phyloP scores from a whole-genome alignment of 345 rosid genomes.

The Heritiera littoralis region DNA sequence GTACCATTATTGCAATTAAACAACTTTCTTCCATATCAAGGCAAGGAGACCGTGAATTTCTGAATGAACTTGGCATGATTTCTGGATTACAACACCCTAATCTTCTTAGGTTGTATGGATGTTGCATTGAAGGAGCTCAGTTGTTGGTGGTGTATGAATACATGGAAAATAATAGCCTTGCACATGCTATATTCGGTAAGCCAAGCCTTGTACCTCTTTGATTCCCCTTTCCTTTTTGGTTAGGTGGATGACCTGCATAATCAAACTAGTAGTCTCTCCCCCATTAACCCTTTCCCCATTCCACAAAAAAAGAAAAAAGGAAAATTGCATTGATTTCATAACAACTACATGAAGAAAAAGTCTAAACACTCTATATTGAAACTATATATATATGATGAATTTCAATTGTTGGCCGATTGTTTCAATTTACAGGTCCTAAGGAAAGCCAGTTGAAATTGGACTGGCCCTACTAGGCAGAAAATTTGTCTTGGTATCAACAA shows the following conservation, averaged over 20 bases:
- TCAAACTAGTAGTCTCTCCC: not conserved
- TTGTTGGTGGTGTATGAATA: constrained; percentile 39
- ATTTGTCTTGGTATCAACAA: constrained; percentile 63
- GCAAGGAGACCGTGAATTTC: constrained; percentile 28
- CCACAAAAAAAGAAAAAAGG: not conserved
- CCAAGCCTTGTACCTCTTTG: not conserved
- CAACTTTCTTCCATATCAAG: constrained; percentile 42
- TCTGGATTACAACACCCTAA: constrained; percentile 41
- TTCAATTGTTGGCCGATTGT: not conserved
- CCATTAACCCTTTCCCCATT: not conserved
- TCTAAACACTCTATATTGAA: not conserved
- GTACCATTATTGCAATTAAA: constrained; percentile 43
- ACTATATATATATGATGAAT: not conserved
- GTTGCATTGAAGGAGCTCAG: constrained; percentile 34
- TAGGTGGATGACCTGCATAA: not conserved
- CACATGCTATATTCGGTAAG: constrained; percentile 33
- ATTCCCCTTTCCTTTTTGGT: not conserved
- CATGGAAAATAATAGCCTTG: constrained; percentile 40
- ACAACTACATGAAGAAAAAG: not conserved
- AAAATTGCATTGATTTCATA: not conserved
- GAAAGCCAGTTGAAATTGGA: constrained; percentile 40
- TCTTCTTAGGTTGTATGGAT: constrained; percentile 40
- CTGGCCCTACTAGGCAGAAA: constrained; percentile 56
- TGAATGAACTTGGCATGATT: constrained; percentile 42
- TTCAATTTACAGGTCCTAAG: not conserved